phyloP scores from a whole-genome alignment of 2,329 filamentous ascomycete species.

The Fusarium sp. region DNA sequence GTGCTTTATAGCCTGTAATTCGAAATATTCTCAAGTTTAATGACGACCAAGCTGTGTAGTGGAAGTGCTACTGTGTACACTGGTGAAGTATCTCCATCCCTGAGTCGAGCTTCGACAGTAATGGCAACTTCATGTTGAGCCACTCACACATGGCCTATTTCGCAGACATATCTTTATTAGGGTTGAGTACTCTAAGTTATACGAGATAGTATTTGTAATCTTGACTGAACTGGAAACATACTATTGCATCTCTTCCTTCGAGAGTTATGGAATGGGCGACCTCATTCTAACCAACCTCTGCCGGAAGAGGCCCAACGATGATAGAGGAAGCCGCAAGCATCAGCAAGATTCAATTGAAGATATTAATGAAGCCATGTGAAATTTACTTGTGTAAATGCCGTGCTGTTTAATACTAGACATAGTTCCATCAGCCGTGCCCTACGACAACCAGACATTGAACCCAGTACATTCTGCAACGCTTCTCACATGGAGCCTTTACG shows the following conservation, averaged over 20 bases:
- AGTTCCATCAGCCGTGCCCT: not conserved
- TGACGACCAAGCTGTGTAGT: not conserved
- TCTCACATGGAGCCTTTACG: not conserved
- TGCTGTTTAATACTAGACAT: not conserved
- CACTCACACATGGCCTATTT: not conserved
- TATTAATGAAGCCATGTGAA: accelerated
- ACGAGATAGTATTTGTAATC: not conserved
- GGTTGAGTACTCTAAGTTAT: not conserved
- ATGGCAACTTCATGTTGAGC: not conserved
- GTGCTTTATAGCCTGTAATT: not conserved
- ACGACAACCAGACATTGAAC: not conserved
- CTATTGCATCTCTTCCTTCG: not conserved
- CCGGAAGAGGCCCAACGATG: not conserved
- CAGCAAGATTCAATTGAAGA: no score
- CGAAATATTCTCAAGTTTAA: not conserved
- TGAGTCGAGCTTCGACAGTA: not conserved
- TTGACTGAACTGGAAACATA: not conserved
- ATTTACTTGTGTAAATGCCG: not conserved
- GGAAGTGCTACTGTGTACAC: not conserved
- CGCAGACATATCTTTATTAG: not conserved
- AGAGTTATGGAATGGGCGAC: not conserved
- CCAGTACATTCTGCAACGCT: no score
- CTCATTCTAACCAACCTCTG: not conserved
- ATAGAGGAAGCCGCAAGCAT: not conserved
- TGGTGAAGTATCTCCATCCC: not conserved